phyloP scores from a whole-genome alignment of 1,284 basidiomycete genomes.

The Takashimella tepidaria region DNA sequence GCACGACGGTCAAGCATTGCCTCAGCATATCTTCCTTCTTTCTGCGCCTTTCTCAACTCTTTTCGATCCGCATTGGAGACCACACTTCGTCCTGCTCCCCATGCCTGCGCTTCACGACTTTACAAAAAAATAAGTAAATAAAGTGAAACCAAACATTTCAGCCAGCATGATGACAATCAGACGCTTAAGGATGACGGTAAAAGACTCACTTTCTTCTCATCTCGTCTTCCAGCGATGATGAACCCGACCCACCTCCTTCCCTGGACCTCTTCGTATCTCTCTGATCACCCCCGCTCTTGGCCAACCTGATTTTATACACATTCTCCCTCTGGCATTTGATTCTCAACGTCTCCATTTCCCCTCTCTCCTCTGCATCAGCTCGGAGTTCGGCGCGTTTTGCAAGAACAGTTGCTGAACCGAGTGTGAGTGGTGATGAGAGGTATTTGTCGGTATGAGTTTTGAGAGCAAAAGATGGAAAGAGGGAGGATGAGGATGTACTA shows the following conservation, averaged over 20 bases:
- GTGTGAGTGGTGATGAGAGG: conserved; percentile 27
- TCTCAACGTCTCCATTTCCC: conserved; percentile 74
- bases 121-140: too few relatives aligned
- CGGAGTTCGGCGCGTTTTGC: conserved; percentile 58
- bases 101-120: conserved; percentile 75
- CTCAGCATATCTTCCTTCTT: conserved; percentile 83
- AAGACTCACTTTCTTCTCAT: conserved; percentile 46
- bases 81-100: conserved; percentile 74
- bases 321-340: conserved; percentile 87
- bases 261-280: conserved; percentile 46
- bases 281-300: conserved; percentile 60
- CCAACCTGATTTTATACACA: conserved; percentile 77
- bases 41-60: conserved; percentile 73
- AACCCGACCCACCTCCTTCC: conserved; percentile 42
- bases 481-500: conserved; percentile 14
- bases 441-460: conserved; percentile 35
- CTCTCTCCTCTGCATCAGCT: conserved; percentile 74
- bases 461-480: conserved; percentile 30
- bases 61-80: conserved; percentile 53
- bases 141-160: too few relatives aligned
- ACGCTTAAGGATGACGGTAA: too few relatives aligned
- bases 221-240: conserved; percentile 38
- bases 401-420: conserved; percentile 10
- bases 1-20: conserved; percentile 79
- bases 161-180: too few relatives aligned